phyloP scores from a whole-genome alignment of 345 rosid genomes.

The Eucalyptus guilfoylei region DNA sequence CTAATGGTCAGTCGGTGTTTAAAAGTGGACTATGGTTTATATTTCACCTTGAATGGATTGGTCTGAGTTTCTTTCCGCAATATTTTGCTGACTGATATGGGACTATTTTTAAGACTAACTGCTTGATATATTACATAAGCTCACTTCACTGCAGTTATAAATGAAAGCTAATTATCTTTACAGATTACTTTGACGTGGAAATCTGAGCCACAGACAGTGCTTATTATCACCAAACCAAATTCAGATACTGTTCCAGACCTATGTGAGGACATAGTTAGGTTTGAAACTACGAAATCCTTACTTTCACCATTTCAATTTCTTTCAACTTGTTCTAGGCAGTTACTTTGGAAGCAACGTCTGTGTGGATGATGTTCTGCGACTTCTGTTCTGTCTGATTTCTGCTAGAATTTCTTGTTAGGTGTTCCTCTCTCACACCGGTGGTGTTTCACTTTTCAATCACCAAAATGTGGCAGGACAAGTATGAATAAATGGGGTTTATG shows the following conservation, averaged over 20 bases:
- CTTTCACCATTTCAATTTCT: neutral
- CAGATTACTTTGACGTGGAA: constrained; percentile 96
- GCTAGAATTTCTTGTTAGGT: neutral
- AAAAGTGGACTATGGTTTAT: neutral
- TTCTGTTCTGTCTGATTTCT: neutral
- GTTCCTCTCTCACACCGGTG: neutral
- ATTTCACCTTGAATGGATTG: neutral
- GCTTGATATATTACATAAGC: neutral
- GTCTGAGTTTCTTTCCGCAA: neutral
- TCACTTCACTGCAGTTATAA: constrained; percentile 4
- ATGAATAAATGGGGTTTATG: neutral
- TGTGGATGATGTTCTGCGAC: neutral
- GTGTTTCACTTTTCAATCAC: neutral
- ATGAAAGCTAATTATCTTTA: constrained; percentile 5
- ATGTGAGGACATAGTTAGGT: constrained; percentile 86
- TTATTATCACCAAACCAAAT: constrained; percentile 82
- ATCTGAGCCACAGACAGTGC: constrained; percentile 76
- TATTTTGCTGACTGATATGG: neutral
- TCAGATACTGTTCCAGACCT: constrained; percentile 59
- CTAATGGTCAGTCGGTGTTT: neutral
- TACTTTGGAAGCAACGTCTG: neutral
- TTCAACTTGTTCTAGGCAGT: neutral
- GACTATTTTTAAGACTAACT: neutral
- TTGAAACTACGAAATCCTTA: neutral
- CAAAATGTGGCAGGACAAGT: neutral